phyloP scores from a whole-genome alignment of 1,284 basidiomycete species.

The Xerocomus nothofagi region DNA sequence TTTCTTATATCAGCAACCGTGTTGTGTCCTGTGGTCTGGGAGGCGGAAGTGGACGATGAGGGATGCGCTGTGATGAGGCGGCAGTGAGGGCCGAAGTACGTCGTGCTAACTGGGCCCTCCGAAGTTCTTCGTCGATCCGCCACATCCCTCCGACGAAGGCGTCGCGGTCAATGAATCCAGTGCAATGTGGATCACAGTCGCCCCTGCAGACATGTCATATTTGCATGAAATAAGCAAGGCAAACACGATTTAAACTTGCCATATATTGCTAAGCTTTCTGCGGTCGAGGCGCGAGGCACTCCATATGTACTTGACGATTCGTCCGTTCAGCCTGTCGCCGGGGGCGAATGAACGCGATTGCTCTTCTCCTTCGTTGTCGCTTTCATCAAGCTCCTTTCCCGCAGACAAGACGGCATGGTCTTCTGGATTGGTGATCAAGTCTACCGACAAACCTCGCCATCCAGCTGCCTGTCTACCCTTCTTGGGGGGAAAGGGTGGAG shows the following conservation, averaged over 20 bases:
- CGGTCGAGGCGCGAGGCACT: constrained; percentile 55
- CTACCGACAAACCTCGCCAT: constrained; percentile 76
- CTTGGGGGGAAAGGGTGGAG: constrained; percentile 42
- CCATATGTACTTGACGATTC: constrained; percentile 63
- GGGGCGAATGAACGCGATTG: constrained; percentile 26
- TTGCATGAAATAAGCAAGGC: not conserved
- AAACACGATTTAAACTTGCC: constrained; percentile 41
- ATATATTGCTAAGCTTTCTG: constrained; percentile 58
- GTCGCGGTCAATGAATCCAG: constrained; percentile 61
- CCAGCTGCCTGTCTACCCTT: constrained; percentile 60
- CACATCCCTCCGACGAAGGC: constrained; percentile 77
- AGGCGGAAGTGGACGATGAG: constrained; percentile 32
- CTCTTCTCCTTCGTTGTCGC: constrained; percentile 35
- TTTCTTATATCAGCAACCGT: constrained; percentile 17
- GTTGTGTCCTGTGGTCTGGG: constrained; percentile 15
- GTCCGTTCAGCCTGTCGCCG: constrained; percentile 55
- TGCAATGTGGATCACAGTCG: constrained; percentile 59
- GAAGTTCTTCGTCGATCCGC: constrained; percentile 82
- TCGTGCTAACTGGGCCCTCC: constrained; percentile 48
- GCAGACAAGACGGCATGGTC: constrained; percentile 24
- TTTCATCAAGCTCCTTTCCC: constrained; percentile 28
- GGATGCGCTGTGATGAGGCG: constrained; percentile 37
- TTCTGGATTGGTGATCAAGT: constrained; percentile 57
- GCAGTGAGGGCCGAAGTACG: constrained; percentile 41
- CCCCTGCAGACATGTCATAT: constrained; percentile 42